Evolutionary conservation across 129 eudicot species (phyloP).

Genomic region (Chrysanthemum makinoi): DNA sequence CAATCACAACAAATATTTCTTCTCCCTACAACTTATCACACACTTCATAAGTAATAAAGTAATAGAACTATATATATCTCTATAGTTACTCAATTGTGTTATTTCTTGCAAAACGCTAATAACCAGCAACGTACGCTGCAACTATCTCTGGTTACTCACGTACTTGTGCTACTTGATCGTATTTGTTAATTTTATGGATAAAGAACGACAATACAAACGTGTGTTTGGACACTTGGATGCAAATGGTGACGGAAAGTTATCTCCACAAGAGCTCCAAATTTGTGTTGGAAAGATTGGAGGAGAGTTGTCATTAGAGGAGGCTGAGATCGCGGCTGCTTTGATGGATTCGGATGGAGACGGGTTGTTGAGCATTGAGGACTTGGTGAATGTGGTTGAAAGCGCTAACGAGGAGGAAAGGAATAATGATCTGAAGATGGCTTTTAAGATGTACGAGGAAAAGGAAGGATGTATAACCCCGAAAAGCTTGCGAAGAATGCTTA

Average conservation of each 20-base stretch:
- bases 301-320: slow-evolving; percentile 46
- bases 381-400: slow-evolving; percentile 43
- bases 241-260: slow-evolving; percentile 57
- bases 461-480: slow-evolving; percentile 58
- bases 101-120: too few relatives aligned
- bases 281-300: slow-evolving; percentile 51
- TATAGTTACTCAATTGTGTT: not conserved
- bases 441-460: slow-evolving; percentile 47
- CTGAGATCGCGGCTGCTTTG: slow-evolving; percentile 51
- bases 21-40: not conserved
- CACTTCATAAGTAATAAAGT: not conserved
- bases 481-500: slow-evolving; percentile 66
- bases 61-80: too few relatives aligned
- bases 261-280: slow-evolving; percentile 49
- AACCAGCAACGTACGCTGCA: too few relatives aligned
- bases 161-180: not conserved
- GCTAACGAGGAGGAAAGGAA: slow-evolving; percentile 54
- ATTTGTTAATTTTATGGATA: slow-evolving; percentile 29
- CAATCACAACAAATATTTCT: too few relatives aligned
- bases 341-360: slow-evolving; percentile 71
- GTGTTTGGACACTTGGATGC: slow-evolving; percentile 55
- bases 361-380: slow-evolving; percentile 46
- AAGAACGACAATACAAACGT: slow-evolving; percentile 42
- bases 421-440: slow-evolving; percentile 46
- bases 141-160: not conserved